Percentiles rank a stretch among this genome's conserved stretches.
phyloP scores from a whole-genome alignment of 768 basidiomycete genomes.

The Leccinum disarticulatum region DNA sequence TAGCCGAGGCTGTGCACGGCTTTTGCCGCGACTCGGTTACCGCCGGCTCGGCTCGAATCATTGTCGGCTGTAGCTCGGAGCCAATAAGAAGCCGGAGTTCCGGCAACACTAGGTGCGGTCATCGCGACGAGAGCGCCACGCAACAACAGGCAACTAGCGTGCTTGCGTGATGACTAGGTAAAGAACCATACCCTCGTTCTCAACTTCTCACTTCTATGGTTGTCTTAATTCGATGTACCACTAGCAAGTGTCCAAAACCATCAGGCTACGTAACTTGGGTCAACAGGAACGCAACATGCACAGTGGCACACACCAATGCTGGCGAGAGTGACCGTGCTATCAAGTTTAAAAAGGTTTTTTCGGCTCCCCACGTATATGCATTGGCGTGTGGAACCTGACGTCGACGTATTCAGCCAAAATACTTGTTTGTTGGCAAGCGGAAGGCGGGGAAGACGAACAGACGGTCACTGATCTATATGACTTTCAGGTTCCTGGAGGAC shows the following conservation, averaged over 20 bases:
- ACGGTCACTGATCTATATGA: too few species aligned
- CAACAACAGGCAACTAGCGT: constrained; percentile 72
- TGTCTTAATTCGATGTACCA: neutral
- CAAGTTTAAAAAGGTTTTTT: constrained; percentile 74
- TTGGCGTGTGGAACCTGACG: neutral
- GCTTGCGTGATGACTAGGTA: constrained; percentile 75
- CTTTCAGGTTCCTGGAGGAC: too few species aligned
- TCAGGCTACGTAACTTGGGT: constrained; percentile 80
- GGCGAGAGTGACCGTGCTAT: constrained; percentile 88
- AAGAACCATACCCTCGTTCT: neutral
- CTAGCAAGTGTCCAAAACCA: constrained; percentile 78
- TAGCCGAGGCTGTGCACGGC: too few species aligned
- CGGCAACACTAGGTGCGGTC: constrained; percentile 28
- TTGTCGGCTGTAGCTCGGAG: too few species aligned
- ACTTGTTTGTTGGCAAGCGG: too few species aligned
- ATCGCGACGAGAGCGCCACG: constrained; percentile 56
- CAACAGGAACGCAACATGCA: constrained; percentile 85
- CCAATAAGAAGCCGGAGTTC: too few species aligned
- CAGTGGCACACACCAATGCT: constrained; percentile 59
- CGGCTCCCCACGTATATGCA: neutral
- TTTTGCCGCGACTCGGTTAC: too few species aligned
- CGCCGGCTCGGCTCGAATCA: too few species aligned
- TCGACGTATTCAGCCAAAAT: too few species aligned
- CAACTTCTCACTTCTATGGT: neutral
- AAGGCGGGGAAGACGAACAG: too few species aligned